A percentile compares a stretch with the other conserved stretches of the same genome.
Conservation (phyloP, 1,284 basidiomycete species). For the Erythrobasidium hasegawianum region DNA sequence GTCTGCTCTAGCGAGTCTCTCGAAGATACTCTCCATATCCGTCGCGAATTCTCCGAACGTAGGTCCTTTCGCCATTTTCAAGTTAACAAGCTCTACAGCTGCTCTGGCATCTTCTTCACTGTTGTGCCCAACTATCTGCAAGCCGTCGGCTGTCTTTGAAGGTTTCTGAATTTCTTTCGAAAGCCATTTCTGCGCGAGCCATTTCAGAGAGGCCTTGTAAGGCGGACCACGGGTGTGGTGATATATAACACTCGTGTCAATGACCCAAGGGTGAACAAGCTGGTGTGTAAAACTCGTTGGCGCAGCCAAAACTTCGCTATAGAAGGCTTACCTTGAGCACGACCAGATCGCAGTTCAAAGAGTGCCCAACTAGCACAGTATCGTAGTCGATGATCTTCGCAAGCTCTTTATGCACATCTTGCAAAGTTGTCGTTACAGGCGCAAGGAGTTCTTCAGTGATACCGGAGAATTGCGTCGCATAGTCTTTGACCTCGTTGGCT, state of each 20-base stretch:
- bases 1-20: conserved; percentile 58
- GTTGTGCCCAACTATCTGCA: conserved; percentile 66
- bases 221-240: conserved; percentile 85
- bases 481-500: conserved; percentile 71
- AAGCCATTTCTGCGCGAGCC: conserved; percentile 87
- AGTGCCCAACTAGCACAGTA: conserved; percentile 87
- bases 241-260: conserved; percentile 82
- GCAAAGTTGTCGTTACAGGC: conserved; percentile 66
- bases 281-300: no score
- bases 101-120: conserved; percentile 86
- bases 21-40: conserved; percentile 80
- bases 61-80: conserved; percentile 71
- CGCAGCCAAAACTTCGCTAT: no score
- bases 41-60: conserved; percentile 75
- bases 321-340: conserved; percentile 68
- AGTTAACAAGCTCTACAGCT: conserved; percentile 72
- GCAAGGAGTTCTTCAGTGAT: conserved; percentile 71
- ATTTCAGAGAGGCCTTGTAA: conserved; percentile 84
- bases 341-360: conserved; percentile 81
- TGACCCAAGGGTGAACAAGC: conserved; percentile 57
- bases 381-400: conserved; percentile 54
- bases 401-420: conserved; percentile 67
- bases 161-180: conserved; percentile 69
- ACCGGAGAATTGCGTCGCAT: conserved; percentile 87
- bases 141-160: conserved; percentile 35